These are phyloP conservation scores for Vigna reflexopilosa DNA, from an alignment of 306 rosid genomes.

Conservation along the genomic window DNA sequence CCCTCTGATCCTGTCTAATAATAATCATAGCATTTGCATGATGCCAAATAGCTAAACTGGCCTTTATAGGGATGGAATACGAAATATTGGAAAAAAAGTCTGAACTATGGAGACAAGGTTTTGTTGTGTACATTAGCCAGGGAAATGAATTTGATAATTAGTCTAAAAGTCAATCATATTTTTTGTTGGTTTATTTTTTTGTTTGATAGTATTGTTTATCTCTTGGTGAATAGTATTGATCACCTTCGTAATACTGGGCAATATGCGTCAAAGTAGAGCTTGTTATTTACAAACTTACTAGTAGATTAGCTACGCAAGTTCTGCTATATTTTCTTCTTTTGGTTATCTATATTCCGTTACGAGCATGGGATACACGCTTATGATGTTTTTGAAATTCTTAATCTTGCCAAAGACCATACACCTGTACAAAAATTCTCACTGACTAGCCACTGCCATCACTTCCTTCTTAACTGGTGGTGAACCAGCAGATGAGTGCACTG, in stretches of 20 bases:
- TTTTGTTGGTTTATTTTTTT: constrained; percentile 8
- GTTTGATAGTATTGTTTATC: constrained; percentile 5
- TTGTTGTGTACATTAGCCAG: neutral
- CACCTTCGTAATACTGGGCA: neutral
- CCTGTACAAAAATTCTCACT: constrained; percentile 19
- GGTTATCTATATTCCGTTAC: neutral
- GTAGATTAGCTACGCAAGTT: constrained; percentile 19
- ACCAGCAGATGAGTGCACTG: neutral
- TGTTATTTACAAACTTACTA: neutral
- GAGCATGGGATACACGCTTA: constrained; percentile 4
- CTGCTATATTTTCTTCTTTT: neutral
- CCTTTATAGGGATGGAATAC: constrained; percentile 9
- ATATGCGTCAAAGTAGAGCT: neutral
- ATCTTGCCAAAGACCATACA: constrained; percentile 26
- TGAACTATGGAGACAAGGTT: constrained; percentile 1
- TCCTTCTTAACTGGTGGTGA: neutral
- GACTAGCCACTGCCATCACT: constrained; percentile 16
- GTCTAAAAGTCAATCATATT: constrained; percentile 11
- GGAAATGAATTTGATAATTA: constrained; percentile 5
- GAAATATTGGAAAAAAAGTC: constrained; percentile 27
- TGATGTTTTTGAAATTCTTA: constrained; percentile 1
- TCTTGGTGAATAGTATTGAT: constrained; percentile 7
- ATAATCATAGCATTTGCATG: constrained; percentile 28
- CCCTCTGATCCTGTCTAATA: constrained; percentile 12
- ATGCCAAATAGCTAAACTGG: constrained; percentile 27